A percentile compares a stretch with the other conserved stretches of the same genome.
phyloP scores from a whole-genome alignment of 2,329 filamentous ascomycete species.

The Phialocephala subalpina region DNA sequence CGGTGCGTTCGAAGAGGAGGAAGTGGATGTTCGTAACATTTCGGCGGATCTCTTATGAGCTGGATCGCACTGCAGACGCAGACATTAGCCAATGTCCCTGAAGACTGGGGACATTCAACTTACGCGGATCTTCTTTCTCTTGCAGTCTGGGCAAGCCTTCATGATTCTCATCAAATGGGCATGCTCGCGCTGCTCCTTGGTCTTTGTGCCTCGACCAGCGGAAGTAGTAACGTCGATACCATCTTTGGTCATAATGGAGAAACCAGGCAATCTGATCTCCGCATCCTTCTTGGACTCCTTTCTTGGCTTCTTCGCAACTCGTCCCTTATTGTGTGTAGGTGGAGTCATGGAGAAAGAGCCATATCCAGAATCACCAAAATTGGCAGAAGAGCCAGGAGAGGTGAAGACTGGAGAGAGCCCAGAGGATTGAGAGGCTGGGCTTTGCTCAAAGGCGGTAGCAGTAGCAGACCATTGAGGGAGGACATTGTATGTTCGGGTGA shows the following conservation, averaged over 20 bases:
- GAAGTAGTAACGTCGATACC: constrained; percentile 69
- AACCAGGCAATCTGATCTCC: constrained; percentile 58
- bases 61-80: constrained; percentile 40
- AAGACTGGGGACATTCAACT: constrained; percentile 16
- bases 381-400: constrained; percentile 54
- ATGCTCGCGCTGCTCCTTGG: constrained; percentile 73
- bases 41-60: constrained; percentile 39
- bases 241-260: constrained; percentile 72
- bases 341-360: constrained; percentile 39
- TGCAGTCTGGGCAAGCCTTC: constrained; percentile 71
- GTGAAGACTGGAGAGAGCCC: constrained; percentile 53
- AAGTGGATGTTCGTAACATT: constrained; percentile 36
- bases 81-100: constrained; percentile 22
- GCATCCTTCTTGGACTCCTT: constrained; percentile 41
- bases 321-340: constrained; percentile 25
- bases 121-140: constrained; percentile 66
- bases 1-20: constrained; percentile 25
- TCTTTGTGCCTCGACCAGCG: constrained; percentile 69
- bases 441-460: constrained; percentile 48
- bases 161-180: constrained; percentile 72
- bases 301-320: constrained; percentile 40
- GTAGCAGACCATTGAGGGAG: constrained; percentile 50
- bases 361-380: constrained; percentile 45
- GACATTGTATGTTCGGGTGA: constrained; percentile 48
- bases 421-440: constrained; percentile 58